Percentiles rank a stretch among this genome's conserved stretches.
These are phyloP conservation scores for Discostella stelligera DNA, from an alignment of 352 stramenopile genomes.

Conservation along the genomic window DNA sequence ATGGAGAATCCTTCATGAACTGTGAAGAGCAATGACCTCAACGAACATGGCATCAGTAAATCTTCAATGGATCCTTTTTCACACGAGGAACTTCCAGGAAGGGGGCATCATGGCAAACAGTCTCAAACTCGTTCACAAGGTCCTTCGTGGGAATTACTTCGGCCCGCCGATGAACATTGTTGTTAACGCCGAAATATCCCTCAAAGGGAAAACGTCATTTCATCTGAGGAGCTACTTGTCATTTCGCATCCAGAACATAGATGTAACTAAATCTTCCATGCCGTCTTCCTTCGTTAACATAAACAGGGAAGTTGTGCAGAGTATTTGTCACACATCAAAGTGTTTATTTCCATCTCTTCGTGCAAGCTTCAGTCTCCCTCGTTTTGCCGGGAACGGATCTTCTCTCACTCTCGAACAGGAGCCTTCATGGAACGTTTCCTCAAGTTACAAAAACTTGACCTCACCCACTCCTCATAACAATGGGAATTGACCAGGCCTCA, in stretches of 20 bases:
- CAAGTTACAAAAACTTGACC: background rate
- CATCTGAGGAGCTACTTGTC: no score
- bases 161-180: no score
- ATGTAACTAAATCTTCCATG: background rate
- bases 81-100: background rate
- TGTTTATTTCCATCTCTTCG: background rate
- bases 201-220: no score
- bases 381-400: background rate
- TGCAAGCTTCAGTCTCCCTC: background rate
- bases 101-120: no score
- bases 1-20: background rate
- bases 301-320: background rate
- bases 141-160: no score
- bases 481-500: background rate
- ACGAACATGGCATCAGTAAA: background rate
- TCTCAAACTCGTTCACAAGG: no score
- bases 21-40: background rate
- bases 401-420: background rate
- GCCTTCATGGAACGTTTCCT: background rate
- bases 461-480: constrained; percentile 11
- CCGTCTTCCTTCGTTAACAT: background rate
- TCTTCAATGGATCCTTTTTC: background rate
- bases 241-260: no score
- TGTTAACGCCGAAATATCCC: no score
- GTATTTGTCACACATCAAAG: background rate